A percentile compares a stretch with the other conserved stretches of the same genome.
Conservation (phyloP, 2,329 filamentous ascomycete species). For the Didymella glomerata region DNA sequence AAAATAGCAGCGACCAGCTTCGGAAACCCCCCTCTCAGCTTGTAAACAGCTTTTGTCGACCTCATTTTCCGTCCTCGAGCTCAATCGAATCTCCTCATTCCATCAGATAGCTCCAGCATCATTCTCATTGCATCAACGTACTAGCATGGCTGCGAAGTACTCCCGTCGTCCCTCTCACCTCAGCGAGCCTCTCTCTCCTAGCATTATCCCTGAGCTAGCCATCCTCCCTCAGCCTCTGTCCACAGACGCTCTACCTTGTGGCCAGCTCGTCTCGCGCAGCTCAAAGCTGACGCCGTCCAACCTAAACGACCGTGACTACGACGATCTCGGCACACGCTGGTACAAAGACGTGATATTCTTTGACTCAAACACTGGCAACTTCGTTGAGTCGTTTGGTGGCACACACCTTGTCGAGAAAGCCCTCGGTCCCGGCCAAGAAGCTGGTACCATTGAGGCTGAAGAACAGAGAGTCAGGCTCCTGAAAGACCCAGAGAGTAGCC, state of each 20-base stretch:
- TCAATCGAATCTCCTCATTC: slow-evolving; percentile 15
- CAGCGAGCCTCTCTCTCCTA: slow-evolving; percentile 42
- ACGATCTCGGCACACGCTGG: slow-evolving; percentile 47
- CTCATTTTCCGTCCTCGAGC: background rate
- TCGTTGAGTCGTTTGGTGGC: slow-evolving; percentile 44
- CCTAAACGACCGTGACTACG: slow-evolving; percentile 47
- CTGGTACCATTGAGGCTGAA: slow-evolving; percentile 48
- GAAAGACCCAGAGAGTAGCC: slow-evolving; percentile 39
- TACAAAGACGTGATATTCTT: slow-evolving; percentile 50
- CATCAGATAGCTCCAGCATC: slow-evolving; percentile 3
- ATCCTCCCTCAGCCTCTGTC: slow-evolving; percentile 45
- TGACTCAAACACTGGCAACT: slow-evolving; percentile 32
- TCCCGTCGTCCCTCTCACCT: slow-evolving; percentile 40
- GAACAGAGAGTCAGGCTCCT: slow-evolving; percentile 44
- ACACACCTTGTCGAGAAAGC: slow-evolving; percentile 42
- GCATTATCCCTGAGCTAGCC: slow-evolving; percentile 43
- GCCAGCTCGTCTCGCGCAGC: slow-evolving; percentile 44
- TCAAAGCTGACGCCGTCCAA: slow-evolving; percentile 40
- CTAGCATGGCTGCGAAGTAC: slow-evolving; percentile 39
- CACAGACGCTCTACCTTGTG: slow-evolving; percentile 38
- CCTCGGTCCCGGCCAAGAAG: slow-evolving; percentile 36
- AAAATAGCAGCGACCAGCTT: slow-evolving; percentile 5
- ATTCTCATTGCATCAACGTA: slow-evolving; percentile 2
- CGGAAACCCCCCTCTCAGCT: background rate
- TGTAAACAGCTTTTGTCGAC: background rate